phyloP scores from a whole-genome alignment of 495 filamentous ascomycete genomes.

The Penicillium angulare region DNA sequence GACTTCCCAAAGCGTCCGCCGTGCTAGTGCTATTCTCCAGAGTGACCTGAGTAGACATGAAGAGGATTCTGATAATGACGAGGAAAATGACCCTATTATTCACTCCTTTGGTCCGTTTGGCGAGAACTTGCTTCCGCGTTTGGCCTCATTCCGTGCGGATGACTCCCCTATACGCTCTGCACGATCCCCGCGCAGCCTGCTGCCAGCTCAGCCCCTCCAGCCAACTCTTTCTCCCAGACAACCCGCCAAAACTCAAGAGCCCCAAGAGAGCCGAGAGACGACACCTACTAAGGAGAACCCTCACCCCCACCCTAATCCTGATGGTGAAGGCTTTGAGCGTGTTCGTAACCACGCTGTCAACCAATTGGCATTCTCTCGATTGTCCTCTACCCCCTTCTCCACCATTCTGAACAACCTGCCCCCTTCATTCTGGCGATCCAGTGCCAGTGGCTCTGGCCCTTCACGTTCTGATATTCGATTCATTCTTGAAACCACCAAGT shows the following conservation, averaged over 20 bases:
- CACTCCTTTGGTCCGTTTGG: constrained; percentile 89
- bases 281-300: constrained; percentile 22
- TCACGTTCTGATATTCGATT: constrained; percentile 61
- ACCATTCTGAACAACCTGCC: constrained; percentile 84
- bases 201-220: constrained; percentile 34
- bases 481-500: constrained; percentile 69
- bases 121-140: constrained; percentile 72
- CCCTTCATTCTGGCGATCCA: constrained; percentile 52
- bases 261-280: constrained; percentile 20
- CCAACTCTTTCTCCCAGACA: constrained; percentile 40
- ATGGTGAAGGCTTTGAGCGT: constrained; percentile 34
- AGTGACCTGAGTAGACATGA: constrained; percentile 57
- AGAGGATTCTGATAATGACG: constrained; percentile 74
- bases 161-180: constrained; percentile 52
- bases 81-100: constrained; percentile 89
- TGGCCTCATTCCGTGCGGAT: constrained; percentile 67
- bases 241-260: constrained; percentile 19
- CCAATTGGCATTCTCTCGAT: constrained; percentile 91
- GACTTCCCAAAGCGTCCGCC: constrained; percentile 23
- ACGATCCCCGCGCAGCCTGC: constrained; percentile 30
- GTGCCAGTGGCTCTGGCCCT: constrained; percentile 44
- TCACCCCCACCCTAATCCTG: constrained; percentile 31
- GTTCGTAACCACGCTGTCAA: constrained; percentile 81
- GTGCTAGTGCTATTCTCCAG: constrained; percentile 32
- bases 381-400: constrained; percentile 89